phyloP scores from a whole-genome alignment of 208 protist species.

The Blastocrithidia nonstop region DNA sequence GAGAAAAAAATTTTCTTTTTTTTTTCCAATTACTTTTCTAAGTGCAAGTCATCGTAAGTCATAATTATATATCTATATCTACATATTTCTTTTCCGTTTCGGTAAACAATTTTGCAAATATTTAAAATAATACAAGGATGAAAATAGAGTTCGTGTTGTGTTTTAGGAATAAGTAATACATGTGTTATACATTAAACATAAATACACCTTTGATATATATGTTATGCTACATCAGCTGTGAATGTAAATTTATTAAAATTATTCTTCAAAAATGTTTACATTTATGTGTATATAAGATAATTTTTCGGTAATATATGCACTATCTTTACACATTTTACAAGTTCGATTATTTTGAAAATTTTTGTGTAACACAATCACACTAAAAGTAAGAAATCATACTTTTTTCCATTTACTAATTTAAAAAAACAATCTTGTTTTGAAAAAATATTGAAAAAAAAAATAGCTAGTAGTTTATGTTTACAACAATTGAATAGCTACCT shows the following conservation, averaged over 20 bases:
- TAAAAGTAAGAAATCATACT: neutral
- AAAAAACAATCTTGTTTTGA: neutral
- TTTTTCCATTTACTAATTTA: slow-evolving; percentile 6
- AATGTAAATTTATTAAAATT: no score
- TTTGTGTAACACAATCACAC: neutral
- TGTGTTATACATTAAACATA: no score
- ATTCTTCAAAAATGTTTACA: no score
- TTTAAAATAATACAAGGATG: neutral
- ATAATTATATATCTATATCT: no score
- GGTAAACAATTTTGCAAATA: neutral
- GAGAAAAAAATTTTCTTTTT: neutral
- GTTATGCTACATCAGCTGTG: no score
- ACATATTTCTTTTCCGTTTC: no score
- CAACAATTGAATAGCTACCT: slow-evolving; percentile 48
- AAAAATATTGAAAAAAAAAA: slow-evolving; percentile 4
- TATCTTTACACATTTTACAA: slow-evolving; percentile 3
- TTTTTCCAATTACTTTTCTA: no score
- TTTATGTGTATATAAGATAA: no score
- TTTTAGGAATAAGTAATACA: neutral
- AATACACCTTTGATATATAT: no score
- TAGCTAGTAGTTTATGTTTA: slow-evolving; percentile 1
- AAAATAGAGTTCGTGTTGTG: neutral
- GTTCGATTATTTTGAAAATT: slow-evolving; percentile 5
- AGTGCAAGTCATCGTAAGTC: no score
- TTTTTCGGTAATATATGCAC: neutral